These are phyloP conservation scores for Rhododendron vialii DNA, from an alignment of 148 eudicot species.

Conservation along the genomic window DNA sequence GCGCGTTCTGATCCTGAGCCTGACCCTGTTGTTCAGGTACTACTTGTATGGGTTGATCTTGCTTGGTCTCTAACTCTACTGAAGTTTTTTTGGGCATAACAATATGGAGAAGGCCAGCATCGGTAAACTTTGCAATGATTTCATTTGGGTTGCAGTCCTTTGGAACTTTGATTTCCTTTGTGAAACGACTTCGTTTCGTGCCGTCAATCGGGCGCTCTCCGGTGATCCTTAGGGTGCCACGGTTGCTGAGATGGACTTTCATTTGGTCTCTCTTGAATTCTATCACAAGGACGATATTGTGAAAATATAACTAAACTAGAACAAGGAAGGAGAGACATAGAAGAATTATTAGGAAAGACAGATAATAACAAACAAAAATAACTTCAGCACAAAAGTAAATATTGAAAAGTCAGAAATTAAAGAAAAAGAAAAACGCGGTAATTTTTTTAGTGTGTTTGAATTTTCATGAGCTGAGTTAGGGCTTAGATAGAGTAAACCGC, in stretches of 20 bases:
- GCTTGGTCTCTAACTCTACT: background rate
- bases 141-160: constrained; percentile 27
- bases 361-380: background rate
- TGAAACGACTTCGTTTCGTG: constrained; percentile 28
- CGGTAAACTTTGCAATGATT: constrained; percentile 44
- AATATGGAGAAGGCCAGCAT: constrained; percentile 32
- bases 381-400: background rate
- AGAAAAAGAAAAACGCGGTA: background rate
- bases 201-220: constrained; percentile 44
- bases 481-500: too few species aligned
- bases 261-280: constrained; percentile 69
- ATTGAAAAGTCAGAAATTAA: background rate
- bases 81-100: constrained; percentile 35
- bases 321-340: background rate
- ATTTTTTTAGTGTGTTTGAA: background rate
- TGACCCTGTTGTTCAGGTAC: background rate
- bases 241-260: constrained; percentile 41
- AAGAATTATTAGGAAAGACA: background rate
- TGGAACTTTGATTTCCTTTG: constrained; percentile 40
- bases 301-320: too few species aligned
- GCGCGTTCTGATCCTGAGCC: background rate
- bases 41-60: background rate
- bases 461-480: too few species aligned
- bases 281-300: background rate
- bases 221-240: constrained; percentile 44